Evolutionary conservation across 1,284 basidiomycete species (phyloP).

Genomic region (Cystobasidiaceae sp.): DNA sequence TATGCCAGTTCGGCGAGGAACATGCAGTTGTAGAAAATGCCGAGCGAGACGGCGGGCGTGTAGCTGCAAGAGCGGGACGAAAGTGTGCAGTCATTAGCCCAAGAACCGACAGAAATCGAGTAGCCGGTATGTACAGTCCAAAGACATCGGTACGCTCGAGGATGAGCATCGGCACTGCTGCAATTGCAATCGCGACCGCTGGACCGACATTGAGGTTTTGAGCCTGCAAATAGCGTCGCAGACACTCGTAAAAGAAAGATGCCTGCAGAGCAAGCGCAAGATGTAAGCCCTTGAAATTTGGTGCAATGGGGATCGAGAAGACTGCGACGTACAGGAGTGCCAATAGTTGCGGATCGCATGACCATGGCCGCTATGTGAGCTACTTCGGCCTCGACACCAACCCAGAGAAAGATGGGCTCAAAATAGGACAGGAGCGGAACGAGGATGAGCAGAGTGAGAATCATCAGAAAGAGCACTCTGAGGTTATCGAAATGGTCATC

Average conservation of each 20-base stretch:
- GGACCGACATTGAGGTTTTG: neutral
- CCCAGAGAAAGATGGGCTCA: neutral
- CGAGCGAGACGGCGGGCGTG: neutral
- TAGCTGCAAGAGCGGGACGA: neutral
- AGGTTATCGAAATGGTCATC: too few species aligned
- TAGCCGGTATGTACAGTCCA: neutral
- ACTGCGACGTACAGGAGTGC: neutral
- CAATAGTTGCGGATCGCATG: neutral
- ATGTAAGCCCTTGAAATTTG: neutral
- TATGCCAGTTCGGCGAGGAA: neutral
- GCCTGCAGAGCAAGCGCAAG: neutral
- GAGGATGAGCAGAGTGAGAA: neutral
- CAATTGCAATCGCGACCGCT: neutral
- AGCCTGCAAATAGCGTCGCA: constrained; percentile 4
- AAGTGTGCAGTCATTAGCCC: neutral
- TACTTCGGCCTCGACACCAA: neutral
- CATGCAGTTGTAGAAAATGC: neutral
- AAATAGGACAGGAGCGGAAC: neutral
- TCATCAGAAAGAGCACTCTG: too few species aligned
- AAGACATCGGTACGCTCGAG: neutral
- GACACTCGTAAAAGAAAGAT: neutral
- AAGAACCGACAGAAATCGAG: too few species aligned
- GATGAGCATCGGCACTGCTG: neutral
- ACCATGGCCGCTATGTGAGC: neutral
- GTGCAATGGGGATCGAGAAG: neutral